Evolutionary conservation across 192 early-diverging fungal genomes (phyloP).

Genomic region (Polychytrium aggregatum): DNA sequence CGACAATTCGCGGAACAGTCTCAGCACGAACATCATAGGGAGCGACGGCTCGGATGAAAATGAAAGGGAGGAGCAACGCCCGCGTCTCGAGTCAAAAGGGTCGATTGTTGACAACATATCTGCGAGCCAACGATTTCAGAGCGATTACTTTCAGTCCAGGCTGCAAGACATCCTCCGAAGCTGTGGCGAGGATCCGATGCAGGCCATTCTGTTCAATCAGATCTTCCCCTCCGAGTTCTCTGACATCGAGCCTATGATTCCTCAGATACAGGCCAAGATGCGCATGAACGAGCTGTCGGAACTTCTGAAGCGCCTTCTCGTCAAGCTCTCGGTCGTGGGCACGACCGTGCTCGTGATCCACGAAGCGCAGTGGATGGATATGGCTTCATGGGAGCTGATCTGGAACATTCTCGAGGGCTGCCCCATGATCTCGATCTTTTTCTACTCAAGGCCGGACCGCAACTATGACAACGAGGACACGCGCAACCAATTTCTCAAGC

Average conservation of each 20-base stretch:
- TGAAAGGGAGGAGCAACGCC: no score
- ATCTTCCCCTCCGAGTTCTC: conserved; percentile 23
- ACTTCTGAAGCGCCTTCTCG: conserved; percentile 19
- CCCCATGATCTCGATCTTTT: conserved; percentile 12
- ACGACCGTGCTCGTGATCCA: conserved; percentile 25
- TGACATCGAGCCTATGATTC: background rate
- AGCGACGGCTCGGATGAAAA: no score
- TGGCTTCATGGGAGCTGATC: conserved; percentile 31
- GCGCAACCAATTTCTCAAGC: conserved; percentile 3
- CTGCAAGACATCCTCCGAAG: no score
- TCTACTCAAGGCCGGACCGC: conserved; percentile 27
- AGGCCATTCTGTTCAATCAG: conserved; percentile 15
- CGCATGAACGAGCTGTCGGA: conserved; percentile 29
- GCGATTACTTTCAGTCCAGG: no score
- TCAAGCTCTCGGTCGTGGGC: conserved; percentile 16
- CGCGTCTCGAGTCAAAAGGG: no score
- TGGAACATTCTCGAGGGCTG: conserved; percentile 19
- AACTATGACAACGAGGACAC: conserved; percentile 26
- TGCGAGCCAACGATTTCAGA: no score
- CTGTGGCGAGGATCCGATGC: no score
- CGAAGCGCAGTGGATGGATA: conserved; percentile 38
- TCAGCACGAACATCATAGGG: no score
- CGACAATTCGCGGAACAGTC: no score
- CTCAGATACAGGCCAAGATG: background rate
- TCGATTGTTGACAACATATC: no score